Conservation (phyloP, 768 basidiomycete species). For the Tubosaeta brunneosetosa region DNA sequence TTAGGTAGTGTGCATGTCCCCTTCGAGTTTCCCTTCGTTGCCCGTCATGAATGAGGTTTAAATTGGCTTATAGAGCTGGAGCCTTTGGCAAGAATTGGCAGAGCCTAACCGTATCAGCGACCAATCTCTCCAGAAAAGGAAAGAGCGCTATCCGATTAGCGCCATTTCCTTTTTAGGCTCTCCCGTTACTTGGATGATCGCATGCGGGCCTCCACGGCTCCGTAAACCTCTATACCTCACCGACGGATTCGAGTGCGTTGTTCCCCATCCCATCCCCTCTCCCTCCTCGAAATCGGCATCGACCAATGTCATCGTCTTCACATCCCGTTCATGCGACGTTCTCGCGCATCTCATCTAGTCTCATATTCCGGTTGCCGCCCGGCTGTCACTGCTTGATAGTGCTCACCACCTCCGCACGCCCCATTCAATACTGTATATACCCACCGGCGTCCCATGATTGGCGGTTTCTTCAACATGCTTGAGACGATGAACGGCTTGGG, state of each 20-base stretch:
- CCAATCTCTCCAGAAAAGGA: no score
- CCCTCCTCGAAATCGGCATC: background rate
- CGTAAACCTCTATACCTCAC: slow-evolving; percentile 21
- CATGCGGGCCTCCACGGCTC: no score
- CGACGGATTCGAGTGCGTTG: slow-evolving; percentile 14
- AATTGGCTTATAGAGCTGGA: no score
- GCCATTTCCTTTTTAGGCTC: no score
- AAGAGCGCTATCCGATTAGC: no score
- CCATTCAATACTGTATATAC: slow-evolving; percentile 37
- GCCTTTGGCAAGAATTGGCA: no score
- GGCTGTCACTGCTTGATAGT: slow-evolving; percentile 10
- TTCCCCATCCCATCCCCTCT: background rate
- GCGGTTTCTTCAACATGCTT: slow-evolving; percentile 49
- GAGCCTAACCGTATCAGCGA: no score
- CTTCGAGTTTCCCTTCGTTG: no score
- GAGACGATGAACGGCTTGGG: slow-evolving; percentile 36
- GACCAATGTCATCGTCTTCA: background rate
- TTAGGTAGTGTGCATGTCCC: no score
- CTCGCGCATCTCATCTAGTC: slow-evolving; percentile 43
- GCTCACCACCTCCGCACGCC: slow-evolving; percentile 2
- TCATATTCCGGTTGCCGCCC: slow-evolving; percentile 45
- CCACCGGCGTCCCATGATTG: slow-evolving; percentile 76
- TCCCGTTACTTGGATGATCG: no score
- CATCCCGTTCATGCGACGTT: slow-evolving; percentile 35
- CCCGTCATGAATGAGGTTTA: no score